Percentiles rank a stretch among this genome's conserved stretches.
phyloP scores from a whole-genome alignment of 768 basidiomycete genomes.

The Macrolepiota fuliginosa region DNA sequence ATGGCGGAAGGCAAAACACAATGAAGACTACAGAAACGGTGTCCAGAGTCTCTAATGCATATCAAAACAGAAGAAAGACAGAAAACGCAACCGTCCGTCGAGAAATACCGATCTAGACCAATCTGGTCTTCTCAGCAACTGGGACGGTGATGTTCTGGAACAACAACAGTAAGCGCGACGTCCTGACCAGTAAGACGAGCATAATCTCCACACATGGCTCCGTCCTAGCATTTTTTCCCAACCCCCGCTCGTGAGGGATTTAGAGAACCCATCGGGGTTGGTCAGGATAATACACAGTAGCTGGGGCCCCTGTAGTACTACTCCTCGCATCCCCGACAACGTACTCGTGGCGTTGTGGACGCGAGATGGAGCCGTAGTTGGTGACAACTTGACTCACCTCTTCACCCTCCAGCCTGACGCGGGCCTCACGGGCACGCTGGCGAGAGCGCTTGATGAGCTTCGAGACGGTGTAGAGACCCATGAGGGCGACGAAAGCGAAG shows the following conservation, averaged over 20 bases:
- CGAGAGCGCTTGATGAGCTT: constrained; percentile 39
- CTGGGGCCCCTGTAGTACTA: constrained; percentile 15
- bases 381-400: constrained; percentile 45
- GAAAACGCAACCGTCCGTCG: not conserved
- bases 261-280: constrained; percentile 36
- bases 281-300: constrained; percentile 27
- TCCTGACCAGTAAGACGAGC: constrained; percentile 7
- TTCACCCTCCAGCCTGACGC: constrained; percentile 42
- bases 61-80: not conserved
- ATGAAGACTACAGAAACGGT: not conserved
- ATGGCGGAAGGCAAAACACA: too few species aligned
- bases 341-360: constrained; percentile 13
- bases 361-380: constrained; percentile 36
- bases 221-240: not conserved
- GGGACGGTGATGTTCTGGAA: constrained; percentile 24
- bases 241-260: constrained; percentile 9
- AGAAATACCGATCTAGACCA: constrained; percentile 17
- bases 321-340: constrained; percentile 17
- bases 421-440: constrained; percentile 33
- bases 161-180: constrained; percentile 13
- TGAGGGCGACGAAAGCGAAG: constrained; percentile 36
- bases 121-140: constrained; percentile 25
- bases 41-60: constrained; percentile 7
- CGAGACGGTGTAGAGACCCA: constrained; percentile 34
- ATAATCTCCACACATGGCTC: not conserved